phyloP scores from a whole-genome alignment of 148 eudicot genomes.

The Selenicereus undatus region DNA sequence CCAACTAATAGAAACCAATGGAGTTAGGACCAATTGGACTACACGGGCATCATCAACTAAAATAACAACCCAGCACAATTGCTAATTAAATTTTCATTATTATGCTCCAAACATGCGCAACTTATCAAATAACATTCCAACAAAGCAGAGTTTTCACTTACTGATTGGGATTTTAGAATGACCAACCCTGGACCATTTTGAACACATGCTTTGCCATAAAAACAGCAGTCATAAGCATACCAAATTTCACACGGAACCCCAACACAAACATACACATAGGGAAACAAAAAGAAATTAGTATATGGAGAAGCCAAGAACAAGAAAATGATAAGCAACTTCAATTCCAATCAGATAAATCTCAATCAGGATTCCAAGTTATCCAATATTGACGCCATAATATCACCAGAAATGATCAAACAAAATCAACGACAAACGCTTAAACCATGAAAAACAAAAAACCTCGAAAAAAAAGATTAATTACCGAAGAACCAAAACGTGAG shows the following conservation, averaged over 20 bases:
- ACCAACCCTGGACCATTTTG: not conserved
- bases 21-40: not conserved
- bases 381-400: not conserved
- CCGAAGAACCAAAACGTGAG: constrained; percentile 72
- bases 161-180: not conserved
- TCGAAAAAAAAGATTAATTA: constrained; percentile 13
- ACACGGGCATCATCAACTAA: not conserved
- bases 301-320: not conserved
- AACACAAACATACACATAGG: not conserved
- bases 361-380: not conserved
- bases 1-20: not conserved
- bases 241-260: not conserved
- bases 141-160: not conserved
- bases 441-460: not conserved
- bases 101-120: not conserved
- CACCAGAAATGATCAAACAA: not conserved
- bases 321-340: not conserved
- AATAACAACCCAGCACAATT: not conserved
- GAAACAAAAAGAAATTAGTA: not conserved
- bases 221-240: not conserved
- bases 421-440: not conserved
- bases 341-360: not conserved
- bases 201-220: not conserved
- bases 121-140: not conserved
- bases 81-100: not conserved